Percentiles rank a stretch among this genome's conserved stretches.
phyloP scores from a whole-genome alignment of 441 rosid genomes.

The Brassica hybrid region DNA sequence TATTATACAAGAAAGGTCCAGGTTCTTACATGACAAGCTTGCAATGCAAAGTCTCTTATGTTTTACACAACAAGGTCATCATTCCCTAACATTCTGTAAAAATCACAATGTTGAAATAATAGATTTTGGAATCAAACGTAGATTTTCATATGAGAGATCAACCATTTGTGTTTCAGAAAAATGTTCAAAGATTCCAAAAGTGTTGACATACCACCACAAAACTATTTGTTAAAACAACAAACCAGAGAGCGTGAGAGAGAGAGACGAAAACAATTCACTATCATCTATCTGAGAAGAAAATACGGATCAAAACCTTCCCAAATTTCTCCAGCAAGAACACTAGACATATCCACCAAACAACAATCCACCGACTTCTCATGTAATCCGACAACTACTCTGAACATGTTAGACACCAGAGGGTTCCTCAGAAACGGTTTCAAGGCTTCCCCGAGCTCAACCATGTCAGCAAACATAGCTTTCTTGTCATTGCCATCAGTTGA shows the following conservation, averaged over 20 bases:
- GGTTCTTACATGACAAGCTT: neutral
- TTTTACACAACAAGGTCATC: neutral
- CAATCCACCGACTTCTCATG: constrained; percentile 52
- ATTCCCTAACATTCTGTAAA: neutral
- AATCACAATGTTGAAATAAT: neutral
- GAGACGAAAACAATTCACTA: neutral
- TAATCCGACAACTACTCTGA: constrained; percentile 52
- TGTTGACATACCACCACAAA: neutral
- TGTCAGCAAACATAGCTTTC: constrained; percentile 47
- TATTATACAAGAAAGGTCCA: constrained; percentile 44
- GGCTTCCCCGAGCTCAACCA: constrained; percentile 57
- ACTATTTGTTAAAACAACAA: constrained; percentile 17
- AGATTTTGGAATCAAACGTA: neutral
- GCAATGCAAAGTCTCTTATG: neutral
- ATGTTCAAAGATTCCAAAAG: neutral
- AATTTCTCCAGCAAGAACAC: constrained; percentile 39
- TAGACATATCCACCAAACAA: constrained; percentile 32
- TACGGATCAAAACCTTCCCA: constrained; percentile 87
- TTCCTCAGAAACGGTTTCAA: constrained; percentile 68
- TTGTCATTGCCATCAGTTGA: constrained; percentile 34
- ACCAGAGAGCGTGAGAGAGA: neutral
- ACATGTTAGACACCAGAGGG: constrained; percentile 76
- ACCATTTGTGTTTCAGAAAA: constrained; percentile 2
- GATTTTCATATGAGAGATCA: too few relatives aligned
- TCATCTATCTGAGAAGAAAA: constrained; percentile 70